Conservation (phyloP, 805 yeast species). For the Suhomyces faveliae region DNA sequence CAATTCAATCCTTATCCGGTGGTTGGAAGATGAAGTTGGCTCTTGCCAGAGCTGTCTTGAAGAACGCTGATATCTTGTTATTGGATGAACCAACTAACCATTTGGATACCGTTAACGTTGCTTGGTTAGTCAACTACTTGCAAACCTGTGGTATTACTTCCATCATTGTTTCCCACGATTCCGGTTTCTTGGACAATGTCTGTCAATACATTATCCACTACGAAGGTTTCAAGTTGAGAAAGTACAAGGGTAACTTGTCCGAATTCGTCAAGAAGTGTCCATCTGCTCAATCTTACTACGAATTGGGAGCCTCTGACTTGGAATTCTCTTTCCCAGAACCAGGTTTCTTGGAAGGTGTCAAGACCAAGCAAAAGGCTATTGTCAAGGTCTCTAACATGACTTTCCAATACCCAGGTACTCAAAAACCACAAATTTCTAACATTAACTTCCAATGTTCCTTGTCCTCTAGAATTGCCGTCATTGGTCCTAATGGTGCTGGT, state of each 20-base stretch:
- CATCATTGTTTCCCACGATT: constrained; percentile 98
- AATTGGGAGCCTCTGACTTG: constrained; percentile 95
- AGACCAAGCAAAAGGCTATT: constrained; percentile 99
- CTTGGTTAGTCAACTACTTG: constrained; percentile 99
- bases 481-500: constrained; percentile 99
- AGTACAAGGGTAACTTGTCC: constrained; percentile 99
- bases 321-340: constrained; percentile 99
- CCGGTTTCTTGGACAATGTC: constrained; percentile 98
- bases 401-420: constrained; percentile 99
- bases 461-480: constrained; percentile 99
- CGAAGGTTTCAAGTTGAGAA: constrained; percentile 99
- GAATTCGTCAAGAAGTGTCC: constrained; percentile 99
- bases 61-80: constrained; percentile 95
- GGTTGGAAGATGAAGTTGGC: constrained; percentile 99
- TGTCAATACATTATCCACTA: constrained; percentile 98
- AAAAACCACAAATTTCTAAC: constrained; percentile 89
- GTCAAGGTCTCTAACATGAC: constrained; percentile 96
- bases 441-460: constrained; percentile 98
- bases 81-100: constrained; percentile 99
- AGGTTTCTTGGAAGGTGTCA: constrained; percentile 99
- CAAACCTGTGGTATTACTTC: constrained; percentile 98
- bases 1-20: constrained; percentile 96
- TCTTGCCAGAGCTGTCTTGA: constrained; percentile 97
- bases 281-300: constrained; percentile 97
- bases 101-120: constrained; percentile 99